phyloP scores from a whole-genome alignment of 1,284 basidiomycete species.

The Lignosus rhinocerotis region DNA sequence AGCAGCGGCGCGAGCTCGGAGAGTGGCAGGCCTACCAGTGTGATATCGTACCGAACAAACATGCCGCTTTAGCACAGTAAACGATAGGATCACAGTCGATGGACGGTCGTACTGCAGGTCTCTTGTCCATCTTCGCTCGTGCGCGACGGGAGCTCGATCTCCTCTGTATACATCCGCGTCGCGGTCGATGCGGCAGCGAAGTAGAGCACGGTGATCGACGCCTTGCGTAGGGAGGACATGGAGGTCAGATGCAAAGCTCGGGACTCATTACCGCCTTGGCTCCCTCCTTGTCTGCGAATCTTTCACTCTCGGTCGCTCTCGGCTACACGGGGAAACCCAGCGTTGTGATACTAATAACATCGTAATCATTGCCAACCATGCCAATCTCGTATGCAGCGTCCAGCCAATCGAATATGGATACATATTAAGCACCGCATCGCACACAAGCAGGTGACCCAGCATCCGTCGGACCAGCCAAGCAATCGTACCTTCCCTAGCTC shows the following conservation, averaged over 20 bases:
- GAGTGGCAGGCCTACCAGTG: slow-evolving; percentile 44
- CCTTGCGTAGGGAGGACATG: slow-evolving; percentile 19
- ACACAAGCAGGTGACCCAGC: background rate
- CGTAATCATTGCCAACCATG: too few relatives aligned
- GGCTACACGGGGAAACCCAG: background rate
- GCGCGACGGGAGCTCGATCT: slow-evolving; percentile 40
- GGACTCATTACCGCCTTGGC: background rate
- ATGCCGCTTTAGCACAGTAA: background rate
- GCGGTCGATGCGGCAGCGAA: slow-evolving; percentile 79
- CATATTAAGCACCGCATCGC: background rate
- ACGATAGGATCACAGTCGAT: too few relatives aligned
- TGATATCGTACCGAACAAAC: too few relatives aligned
- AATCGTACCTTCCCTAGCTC: background rate
- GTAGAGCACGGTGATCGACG: slow-evolving; percentile 67
- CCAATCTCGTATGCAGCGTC: background rate
- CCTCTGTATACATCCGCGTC: slow-evolving; percentile 54
- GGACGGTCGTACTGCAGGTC: background rate
- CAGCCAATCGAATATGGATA: background rate
- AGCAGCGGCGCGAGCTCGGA: slow-evolving; percentile 53
- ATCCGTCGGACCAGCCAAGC: background rate
- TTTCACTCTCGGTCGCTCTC: background rate
- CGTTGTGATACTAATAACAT: background rate
- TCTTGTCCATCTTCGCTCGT: slow-evolving; percentile 4
- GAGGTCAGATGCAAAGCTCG: slow-evolving; percentile 1
- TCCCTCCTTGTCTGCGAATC: background rate